phyloP scores from a whole-genome alignment of 768 basidiomycete genomes.

The Mycena indigotica region DNA sequence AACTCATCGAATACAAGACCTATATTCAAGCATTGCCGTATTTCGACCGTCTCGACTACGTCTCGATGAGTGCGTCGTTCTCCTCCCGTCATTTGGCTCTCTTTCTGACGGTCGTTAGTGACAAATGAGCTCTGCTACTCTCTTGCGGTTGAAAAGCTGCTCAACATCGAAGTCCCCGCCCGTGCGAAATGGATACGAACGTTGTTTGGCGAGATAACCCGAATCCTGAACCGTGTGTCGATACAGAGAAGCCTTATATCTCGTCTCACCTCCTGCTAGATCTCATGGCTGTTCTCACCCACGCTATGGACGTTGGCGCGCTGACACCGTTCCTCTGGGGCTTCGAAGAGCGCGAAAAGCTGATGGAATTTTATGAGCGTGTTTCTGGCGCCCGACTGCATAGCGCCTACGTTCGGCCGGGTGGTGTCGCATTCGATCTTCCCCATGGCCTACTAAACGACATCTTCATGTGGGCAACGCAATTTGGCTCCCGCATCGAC shows the following conservation, averaged over 20 bases:
- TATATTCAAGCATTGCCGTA: constrained; percentile 97
- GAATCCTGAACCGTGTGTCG: constrained; percentile 84
- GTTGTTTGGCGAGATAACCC: constrained; percentile 94
- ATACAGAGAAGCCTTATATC: too few species aligned
- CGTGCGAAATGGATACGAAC: constrained; percentile 99
- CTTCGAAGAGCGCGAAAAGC: constrained; percentile 99
- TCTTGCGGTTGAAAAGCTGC: constrained; percentile 94
- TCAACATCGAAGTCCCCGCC: constrained; percentile 96
- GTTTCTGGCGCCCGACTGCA: constrained; percentile 98
- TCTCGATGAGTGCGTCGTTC: constrained; percentile 87
- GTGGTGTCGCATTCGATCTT: constrained; percentile 96
- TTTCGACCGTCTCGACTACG: constrained; percentile 98
- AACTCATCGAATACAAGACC: constrained; percentile 98
- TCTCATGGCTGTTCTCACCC: constrained; percentile 94
- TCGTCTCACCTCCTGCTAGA: constrained; percentile 49
- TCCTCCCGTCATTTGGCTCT: not conserved
- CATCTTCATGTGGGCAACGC: constrained; percentile 97
- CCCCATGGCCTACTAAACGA: constrained; percentile 99
- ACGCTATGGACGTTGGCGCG: constrained; percentile 97
- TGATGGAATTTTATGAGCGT: constrained; percentile 99
- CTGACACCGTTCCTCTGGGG: constrained; percentile 99
- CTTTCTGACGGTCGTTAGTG: constrained; percentile 56
- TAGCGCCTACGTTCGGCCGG: constrained; percentile 96
- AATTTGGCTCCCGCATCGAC: constrained; percentile 87
- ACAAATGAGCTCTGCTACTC: constrained; percentile 98